phyloP scores from a whole-genome alignment of 2,329 filamentous ascomycete genomes.

The Colletotrichum salicis region DNA sequence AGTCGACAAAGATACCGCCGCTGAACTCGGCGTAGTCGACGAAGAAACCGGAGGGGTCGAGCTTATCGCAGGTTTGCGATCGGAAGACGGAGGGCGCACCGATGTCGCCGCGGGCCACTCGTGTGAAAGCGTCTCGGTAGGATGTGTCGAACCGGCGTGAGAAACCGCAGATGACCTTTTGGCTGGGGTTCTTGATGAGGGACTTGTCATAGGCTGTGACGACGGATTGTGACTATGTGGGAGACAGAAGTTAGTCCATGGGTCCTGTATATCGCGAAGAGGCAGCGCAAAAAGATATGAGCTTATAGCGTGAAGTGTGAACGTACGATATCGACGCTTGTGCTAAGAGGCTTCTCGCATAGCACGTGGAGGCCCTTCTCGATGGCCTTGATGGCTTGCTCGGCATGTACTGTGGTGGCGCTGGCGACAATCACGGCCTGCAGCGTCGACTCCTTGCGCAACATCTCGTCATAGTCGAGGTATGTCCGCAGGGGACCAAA shows the following conservation, averaged over 20 bases:
- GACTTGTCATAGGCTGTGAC: slow-evolving; percentile 62
- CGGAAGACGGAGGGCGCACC: slow-evolving; percentile 70
- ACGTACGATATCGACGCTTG: slow-evolving; percentile 67
- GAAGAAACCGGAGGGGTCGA: slow-evolving; percentile 74
- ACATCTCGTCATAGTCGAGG: slow-evolving; percentile 27
- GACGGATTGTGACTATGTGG: slow-evolving; percentile 65
- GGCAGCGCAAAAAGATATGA: too few species aligned
- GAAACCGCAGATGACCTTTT: slow-evolving; percentile 68
- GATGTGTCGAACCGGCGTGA: slow-evolving; percentile 67
- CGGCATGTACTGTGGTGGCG: slow-evolving; percentile 64
- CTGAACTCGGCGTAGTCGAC: slow-evolving; percentile 73
- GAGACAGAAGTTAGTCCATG: neutral
- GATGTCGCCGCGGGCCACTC: slow-evolving; percentile 64
- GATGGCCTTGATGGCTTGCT: slow-evolving; percentile 67
- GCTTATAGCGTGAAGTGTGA: neutral
- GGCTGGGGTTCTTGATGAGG: slow-evolving; percentile 56
- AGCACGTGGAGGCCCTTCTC: slow-evolving; percentile 64
- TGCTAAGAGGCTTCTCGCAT: slow-evolving; percentile 70
- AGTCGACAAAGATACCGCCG: slow-evolving; percentile 78
- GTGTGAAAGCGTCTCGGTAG: slow-evolving; percentile 68
- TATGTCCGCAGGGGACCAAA: slow-evolving; percentile 23
- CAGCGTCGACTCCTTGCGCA: slow-evolving; percentile 20
- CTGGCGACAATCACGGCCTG: slow-evolving; percentile 54
- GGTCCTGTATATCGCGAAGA: rapidly evolving
- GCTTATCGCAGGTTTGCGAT: slow-evolving; percentile 75